Evolutionary conservation across 257 asterid species (phyloP).

Genomic region (Nicotiana noctiflora): DNA sequence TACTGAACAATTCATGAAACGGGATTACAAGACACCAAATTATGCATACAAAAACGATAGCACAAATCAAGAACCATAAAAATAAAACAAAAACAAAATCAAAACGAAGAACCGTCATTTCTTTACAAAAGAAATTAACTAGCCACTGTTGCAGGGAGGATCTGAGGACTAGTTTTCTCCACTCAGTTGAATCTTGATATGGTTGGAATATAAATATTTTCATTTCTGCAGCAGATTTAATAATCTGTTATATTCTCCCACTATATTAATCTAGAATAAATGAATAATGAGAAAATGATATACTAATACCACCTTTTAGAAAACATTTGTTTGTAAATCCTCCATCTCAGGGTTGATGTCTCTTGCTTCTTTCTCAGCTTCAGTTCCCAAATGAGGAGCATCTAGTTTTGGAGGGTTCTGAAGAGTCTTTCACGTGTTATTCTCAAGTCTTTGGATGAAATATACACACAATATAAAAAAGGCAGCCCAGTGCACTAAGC

Average conservation of each 20-base stretch:
- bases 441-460: not conserved
- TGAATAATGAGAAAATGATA: not conserved
- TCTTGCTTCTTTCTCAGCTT: slow-evolving; percentile 37
- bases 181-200: not conserved
- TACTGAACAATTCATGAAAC: not conserved
- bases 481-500: no score
- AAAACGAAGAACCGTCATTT: not conserved
- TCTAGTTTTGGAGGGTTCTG: slow-evolving; percentile 82
- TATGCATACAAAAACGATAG: not conserved
- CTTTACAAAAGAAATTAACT: not conserved
- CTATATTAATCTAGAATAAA: not conserved
- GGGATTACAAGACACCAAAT: not conserved
- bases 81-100: not conserved
- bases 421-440: slow-evolving; percentile 14
- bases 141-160: not conserved
- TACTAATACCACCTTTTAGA: slow-evolving; percentile 26
- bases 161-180: not conserved
- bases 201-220: not conserved
- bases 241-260: not conserved
- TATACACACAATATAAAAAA: not conserved
- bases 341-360: slow-evolving; percentile 54
- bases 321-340: slow-evolving; percentile 77
- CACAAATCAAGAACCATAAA: not conserved
- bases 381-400: slow-evolving; percentile 34
- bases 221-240: not conserved